A percentile compares a stretch with the other conserved stretches of the same genome.
These are phyloP conservation scores for Tetradesmus obliquus DNA, from an alignment of 139 green algal genomes.

Conservation along the genomic window DNA sequence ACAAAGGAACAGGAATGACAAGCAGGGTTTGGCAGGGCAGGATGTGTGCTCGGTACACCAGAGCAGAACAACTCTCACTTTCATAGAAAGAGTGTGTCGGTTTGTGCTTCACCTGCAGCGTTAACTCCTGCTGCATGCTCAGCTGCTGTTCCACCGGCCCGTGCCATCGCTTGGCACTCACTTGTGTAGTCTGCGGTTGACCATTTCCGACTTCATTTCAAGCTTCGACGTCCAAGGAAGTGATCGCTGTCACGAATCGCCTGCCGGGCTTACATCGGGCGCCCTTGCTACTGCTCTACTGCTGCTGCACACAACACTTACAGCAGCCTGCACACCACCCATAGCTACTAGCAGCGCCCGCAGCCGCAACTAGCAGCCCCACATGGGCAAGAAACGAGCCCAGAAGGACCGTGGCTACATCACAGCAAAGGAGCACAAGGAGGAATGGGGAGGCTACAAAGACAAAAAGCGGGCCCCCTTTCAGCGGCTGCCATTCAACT, in stretches of 20 bases:
- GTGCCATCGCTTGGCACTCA: no score
- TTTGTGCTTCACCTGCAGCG: no score
- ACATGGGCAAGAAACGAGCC: constrained; percentile 88
- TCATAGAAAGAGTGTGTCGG: no score
- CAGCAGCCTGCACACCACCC: neutral
- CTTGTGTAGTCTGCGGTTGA: no score
- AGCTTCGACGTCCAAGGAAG: no score
- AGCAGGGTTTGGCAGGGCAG: no score
- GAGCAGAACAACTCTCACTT: no score
- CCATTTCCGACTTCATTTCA: no score
- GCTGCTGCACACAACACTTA: neutral
- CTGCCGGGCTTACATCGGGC: neutral
- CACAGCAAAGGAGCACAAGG: constrained; percentile 91
- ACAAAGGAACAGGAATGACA: no score
- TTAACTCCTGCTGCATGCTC: no score
- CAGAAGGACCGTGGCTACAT: constrained; percentile 82
- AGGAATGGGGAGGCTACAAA: constrained; percentile 86
- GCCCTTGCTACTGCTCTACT: neutral
- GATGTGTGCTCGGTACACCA: no score
- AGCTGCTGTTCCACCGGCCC: no score
- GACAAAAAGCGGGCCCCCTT: constrained; percentile 66
- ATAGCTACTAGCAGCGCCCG: neutral
- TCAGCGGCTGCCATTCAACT: constrained; percentile 91
- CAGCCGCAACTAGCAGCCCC: neutral
- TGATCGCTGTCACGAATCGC: neutral